Percentiles rank a stretch among this genome's conserved stretches.
These are phyloP conservation scores for Russula sp. DNA, from an alignment of 768 basidiomycete species.

Conservation along the genomic window DNA sequence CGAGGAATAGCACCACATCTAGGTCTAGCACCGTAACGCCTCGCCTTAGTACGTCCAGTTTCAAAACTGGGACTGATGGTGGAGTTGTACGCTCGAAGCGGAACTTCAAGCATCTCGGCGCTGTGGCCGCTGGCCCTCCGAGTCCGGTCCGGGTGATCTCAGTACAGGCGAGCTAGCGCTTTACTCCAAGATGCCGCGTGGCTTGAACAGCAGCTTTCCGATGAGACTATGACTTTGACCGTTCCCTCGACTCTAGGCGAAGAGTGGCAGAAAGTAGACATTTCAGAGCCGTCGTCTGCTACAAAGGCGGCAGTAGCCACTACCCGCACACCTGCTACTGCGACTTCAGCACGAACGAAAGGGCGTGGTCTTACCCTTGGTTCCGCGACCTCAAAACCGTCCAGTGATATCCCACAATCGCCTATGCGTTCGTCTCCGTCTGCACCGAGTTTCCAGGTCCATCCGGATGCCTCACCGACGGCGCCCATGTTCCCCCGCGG, in stretches of 20 bases:
- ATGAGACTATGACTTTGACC: slow-evolving; percentile 40
- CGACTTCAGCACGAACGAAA: slow-evolving; percentile 16
- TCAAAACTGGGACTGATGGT: slow-evolving; percentile 30
- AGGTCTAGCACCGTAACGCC: slow-evolving; percentile 27
- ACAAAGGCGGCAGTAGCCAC: slow-evolving; percentile 2
- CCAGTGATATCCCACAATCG: slow-evolving; percentile 2
- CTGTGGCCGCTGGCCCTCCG: slow-evolving; percentile 37
- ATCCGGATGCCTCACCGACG: slow-evolving; percentile 38
- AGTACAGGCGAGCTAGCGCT: slow-evolving; percentile 50
- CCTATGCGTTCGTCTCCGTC: slow-evolving; percentile 22
- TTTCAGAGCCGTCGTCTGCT: background rate
- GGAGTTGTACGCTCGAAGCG: slow-evolving; percentile 30
- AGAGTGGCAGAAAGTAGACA: slow-evolving; percentile 16
- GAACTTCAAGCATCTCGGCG: slow-evolving; percentile 31
- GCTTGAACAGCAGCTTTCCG: slow-evolving; percentile 52
- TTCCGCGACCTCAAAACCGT: background rate
- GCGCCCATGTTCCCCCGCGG: slow-evolving; percentile 46
- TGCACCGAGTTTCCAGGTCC: slow-evolving; percentile 25
- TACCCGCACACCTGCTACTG: slow-evolving; percentile 23
- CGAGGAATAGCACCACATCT: slow-evolving; percentile 17
- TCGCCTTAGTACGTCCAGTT: slow-evolving; percentile 25
- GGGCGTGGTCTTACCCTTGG: slow-evolving; percentile 21
- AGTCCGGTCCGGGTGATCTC: slow-evolving; percentile 55
- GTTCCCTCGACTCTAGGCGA: slow-evolving; percentile 4
- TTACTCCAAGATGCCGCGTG: slow-evolving; percentile 58